Conservation (phyloP, 805 yeast genomes). For the Kluyveromyces starmeri region DNA sequence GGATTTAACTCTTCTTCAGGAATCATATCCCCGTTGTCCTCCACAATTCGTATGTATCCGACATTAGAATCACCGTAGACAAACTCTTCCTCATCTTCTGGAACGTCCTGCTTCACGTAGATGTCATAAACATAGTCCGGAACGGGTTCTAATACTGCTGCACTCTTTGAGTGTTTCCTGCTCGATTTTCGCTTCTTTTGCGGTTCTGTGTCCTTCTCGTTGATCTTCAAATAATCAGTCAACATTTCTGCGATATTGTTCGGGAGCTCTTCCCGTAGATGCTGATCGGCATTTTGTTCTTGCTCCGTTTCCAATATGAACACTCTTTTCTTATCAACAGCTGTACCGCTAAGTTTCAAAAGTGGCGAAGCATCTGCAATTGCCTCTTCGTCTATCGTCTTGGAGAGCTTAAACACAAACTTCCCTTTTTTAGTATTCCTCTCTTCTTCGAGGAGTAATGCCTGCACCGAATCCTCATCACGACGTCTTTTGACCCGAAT, state of each 20-base stretch:
- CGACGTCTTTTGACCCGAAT: constrained; percentile 82
- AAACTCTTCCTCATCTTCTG: constrained; percentile 50
- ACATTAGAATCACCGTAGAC: constrained; percentile 25
- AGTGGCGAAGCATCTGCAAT: constrained; percentile 21
- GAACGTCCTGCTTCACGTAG: constrained; percentile 59
- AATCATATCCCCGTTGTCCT: constrained; percentile 29
- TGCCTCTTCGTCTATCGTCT: constrained; percentile 35
- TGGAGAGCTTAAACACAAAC: constrained; percentile 38
- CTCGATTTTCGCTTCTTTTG: constrained; percentile 20
- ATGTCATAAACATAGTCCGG: constrained; percentile 90
- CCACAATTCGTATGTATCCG: constrained; percentile 36
- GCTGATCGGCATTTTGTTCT: constrained; percentile 17
- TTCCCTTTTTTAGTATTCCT: constrained; percentile 29
- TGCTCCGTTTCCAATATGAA: constrained; percentile 24
- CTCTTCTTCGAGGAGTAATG: constrained; percentile 36
- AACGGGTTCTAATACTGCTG: constrained; percentile 15
- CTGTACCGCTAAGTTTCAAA: constrained; percentile 17
- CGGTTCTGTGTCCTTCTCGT: constrained; percentile 15
- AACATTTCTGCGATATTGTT: constrained; percentile 71
- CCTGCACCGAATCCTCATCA: constrained; percentile 81
- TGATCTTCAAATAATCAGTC: constrained; percentile 42
- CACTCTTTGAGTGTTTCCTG: constrained; percentile 14
- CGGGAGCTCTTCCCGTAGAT: constrained; percentile 35
- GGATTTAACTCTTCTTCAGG: constrained; percentile 32
- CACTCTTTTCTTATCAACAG: constrained; percentile 17